Conservation (phyloP, 257 asterid species). For the Solanum medicagineum region DNA sequence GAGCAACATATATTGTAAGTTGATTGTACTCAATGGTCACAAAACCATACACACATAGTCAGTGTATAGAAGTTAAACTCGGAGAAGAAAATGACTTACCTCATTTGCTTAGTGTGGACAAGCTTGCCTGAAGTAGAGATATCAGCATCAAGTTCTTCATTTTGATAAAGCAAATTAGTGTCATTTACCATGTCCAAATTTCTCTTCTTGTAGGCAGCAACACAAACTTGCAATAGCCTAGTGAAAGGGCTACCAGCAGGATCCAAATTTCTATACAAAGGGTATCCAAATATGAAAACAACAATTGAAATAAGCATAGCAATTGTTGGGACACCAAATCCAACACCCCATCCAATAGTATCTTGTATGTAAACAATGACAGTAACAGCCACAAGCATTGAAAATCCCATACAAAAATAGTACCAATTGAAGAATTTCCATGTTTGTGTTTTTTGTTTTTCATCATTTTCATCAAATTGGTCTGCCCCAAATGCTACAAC, state of each 20-base stretch:
- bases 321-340: slow-evolving; percentile 61
- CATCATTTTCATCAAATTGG: slow-evolving; percentile 64
- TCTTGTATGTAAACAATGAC: slow-evolving; percentile 77
- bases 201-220: slow-evolving; percentile 67
- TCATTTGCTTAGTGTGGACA: slow-evolving; percentile 43
- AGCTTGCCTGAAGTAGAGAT: slow-evolving; percentile 61
- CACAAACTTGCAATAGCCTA: slow-evolving; percentile 70
- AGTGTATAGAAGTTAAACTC: background rate
- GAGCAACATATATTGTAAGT: background rate
- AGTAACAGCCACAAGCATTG: slow-evolving; percentile 70
- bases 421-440: slow-evolving; percentile 97
- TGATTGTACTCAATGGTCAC: background rate
- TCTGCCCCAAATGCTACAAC: slow-evolving; percentile 82
- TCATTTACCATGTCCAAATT: slow-evolving; percentile 30
- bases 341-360: slow-evolving; percentile 83
- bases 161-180: slow-evolving; percentile 27
- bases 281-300: slow-evolving; percentile 58
- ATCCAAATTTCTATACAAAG: slow-evolving; percentile 53
- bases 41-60: background rate
- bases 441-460: slow-evolving; percentile 41
- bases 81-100: slow-evolving; percentile 15
- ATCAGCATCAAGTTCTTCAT: slow-evolving; percentile 46
- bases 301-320: slow-evolving; percentile 66
- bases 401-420: slow-evolving; percentile 79
- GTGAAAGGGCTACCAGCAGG: slow-evolving; percentile 96